phyloP scores from a whole-genome alignment of 768 basidiomycete genomes.

The Pisolithus microcarpus region DNA sequence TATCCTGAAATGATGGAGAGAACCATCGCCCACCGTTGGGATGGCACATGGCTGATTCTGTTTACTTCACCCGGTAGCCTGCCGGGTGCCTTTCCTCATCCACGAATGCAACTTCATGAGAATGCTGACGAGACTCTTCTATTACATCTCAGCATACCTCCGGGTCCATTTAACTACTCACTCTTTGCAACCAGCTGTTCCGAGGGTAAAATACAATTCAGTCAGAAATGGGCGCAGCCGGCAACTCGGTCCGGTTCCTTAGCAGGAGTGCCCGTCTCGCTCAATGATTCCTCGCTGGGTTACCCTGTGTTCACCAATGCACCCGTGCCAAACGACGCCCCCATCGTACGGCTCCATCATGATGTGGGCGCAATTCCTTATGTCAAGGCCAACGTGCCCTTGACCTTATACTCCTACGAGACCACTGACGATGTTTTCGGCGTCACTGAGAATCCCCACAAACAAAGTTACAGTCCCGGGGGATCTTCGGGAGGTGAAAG shows the following conservation, averaged over 20 bases:
- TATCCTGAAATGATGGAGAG: too few species aligned
- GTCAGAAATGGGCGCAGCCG: constrained; percentile 24
- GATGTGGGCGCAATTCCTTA: constrained; percentile 60
- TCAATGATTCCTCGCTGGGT: constrained; percentile 57
- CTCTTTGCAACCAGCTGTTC: too few species aligned
- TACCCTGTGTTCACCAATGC: constrained; percentile 45
- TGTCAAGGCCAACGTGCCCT: constrained; percentile 61
- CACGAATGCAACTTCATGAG: too few species aligned
- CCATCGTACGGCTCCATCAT: constrained; percentile 44
- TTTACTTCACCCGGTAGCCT: too few species aligned
- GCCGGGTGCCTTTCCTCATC: too few species aligned
- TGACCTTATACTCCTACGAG: constrained; percentile 54
- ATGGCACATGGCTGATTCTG: too few species aligned
- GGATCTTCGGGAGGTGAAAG: constrained; percentile 66
- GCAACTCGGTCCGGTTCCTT: constrained; percentile 32
- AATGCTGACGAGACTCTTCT: too few species aligned
- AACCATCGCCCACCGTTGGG: too few species aligned
- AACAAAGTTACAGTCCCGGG: constrained; percentile 46
- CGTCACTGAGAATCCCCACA: constrained; percentile 54
- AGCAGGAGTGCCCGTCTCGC: constrained; percentile 60
- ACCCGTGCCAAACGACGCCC: constrained; percentile 41
- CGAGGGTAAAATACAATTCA: neutral
- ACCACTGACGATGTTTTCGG: constrained; percentile 54
- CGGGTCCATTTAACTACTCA: too few species aligned
- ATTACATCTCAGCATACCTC: too few species aligned